These are phyloP conservation scores for Acacia acuminata DNA, from an alignment of 306 rosid genomes.

Conservation along the genomic window DNA sequence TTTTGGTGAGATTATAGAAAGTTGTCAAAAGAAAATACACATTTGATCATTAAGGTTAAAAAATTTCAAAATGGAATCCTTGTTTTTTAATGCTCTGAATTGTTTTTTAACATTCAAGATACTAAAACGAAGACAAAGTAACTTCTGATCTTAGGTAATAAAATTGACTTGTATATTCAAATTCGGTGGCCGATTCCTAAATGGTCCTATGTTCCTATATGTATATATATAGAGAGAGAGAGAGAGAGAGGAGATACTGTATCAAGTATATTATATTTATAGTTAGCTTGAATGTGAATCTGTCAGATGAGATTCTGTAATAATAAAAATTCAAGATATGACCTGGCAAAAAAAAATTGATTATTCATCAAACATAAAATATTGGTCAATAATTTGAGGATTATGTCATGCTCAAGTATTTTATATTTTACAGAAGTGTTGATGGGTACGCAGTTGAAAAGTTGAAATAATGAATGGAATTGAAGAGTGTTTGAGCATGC, in stretches of 20 bases:
- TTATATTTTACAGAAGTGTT: background rate
- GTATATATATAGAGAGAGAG: background rate
- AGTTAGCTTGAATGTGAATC: background rate
- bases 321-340: background rate
- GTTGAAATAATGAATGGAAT: background rate
- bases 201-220: background rate
- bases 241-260: background rate
- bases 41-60: too few species aligned
- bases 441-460: background rate
- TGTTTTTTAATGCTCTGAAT: background rate
- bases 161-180: background rate
- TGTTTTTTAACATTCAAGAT: background rate
- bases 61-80: too few species aligned
- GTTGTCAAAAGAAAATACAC: too few species aligned
- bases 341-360: background rate
- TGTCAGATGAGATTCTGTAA: background rate
- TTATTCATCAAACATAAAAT: background rate
- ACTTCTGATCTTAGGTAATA: background rate
- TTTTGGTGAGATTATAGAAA: too few species aligned
- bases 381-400: slow-evolving; percentile 5
- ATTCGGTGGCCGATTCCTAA: background rate
- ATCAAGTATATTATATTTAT: background rate
- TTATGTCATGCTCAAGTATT: slow-evolving; percentile 13
- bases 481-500: background rate
- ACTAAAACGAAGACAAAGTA: background rate